phyloP scores from a whole-genome alignment of 768 basidiomycete genomes.

The Lentinus tigrinus region DNA sequence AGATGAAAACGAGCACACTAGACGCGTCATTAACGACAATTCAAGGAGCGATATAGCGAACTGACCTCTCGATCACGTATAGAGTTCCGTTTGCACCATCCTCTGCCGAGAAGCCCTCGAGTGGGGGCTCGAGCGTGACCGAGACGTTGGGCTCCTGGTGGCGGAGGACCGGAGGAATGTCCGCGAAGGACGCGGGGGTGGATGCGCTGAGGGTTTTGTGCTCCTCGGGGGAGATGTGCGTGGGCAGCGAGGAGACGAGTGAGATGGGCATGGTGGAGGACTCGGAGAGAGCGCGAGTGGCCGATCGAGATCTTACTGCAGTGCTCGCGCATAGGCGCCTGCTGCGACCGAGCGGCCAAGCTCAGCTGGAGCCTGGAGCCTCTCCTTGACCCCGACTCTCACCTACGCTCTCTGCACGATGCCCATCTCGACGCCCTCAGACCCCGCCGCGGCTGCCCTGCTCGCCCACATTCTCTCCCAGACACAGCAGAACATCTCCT shows the following conservation, averaged over 20 bases:
- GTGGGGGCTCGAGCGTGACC: slow-evolving; percentile 65
- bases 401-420: slow-evolving; percentile 7
- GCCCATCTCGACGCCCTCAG: slow-evolving; percentile 18
- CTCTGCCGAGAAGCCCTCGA: slow-evolving; percentile 54
- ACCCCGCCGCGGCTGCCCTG: slow-evolving; percentile 41
- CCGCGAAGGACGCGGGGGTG: slow-evolving; percentile 81
- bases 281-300: neutral
- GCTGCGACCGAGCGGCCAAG: too few species aligned
- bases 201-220: slow-evolving; percentile 66
- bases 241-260: slow-evolving; percentile 42
- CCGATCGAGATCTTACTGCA: too few species aligned
- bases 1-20: slow-evolving; percentile 79
- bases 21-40: neutral
- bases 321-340: too few species aligned
- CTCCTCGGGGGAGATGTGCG: slow-evolving; percentile 59
- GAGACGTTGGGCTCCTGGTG: slow-evolving; percentile 73
- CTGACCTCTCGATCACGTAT: slow-evolving; percentile 84
- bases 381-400: neutral
- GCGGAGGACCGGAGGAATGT: slow-evolving; percentile 81
- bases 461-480: slow-evolving; percentile 54
- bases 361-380: neutral
- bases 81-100: slow-evolving; percentile 64
- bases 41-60: neutral
- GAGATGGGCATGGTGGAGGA: slow-evolving; percentile 14
- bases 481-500: slow-evolving; percentile 44